These are phyloP conservation scores for Rhynchospora pubera DNA, from an alignment of 176 grass and related monocot genomes.

Conservation along the genomic window DNA sequence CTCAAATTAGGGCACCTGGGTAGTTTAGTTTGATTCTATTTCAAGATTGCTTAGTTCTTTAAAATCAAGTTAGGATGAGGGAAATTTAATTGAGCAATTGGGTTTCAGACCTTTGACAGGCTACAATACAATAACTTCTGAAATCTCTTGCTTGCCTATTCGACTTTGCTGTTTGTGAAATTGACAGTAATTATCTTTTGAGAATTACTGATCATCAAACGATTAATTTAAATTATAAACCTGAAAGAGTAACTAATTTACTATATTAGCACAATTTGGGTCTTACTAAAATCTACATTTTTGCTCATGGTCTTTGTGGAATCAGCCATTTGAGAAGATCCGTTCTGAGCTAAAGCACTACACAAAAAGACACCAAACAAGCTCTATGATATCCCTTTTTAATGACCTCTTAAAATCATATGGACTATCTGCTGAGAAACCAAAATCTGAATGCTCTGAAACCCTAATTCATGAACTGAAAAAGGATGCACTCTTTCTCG, in stretches of 20 bases:
- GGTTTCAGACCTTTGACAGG: not conserved
- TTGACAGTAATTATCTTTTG: not conserved
- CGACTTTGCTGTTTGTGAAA: not conserved
- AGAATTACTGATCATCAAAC: not conserved
- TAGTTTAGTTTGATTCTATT: not conserved
- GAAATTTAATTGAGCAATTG: not conserved
- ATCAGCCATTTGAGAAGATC: conserved; percentile 58
- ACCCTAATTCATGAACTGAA: conserved; percentile 2
- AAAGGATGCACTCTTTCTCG: conserved; percentile 18
- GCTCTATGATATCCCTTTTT: conserved; percentile 29
- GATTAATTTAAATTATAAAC: not conserved
- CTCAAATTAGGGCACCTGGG: not conserved
- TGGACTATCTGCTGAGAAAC: conserved; percentile 30
- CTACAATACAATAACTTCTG: not conserved
- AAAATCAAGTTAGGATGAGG: not conserved
- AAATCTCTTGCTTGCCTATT: not conserved
- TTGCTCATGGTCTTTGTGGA: not conserved
- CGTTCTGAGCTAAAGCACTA: conserved; percentile 62
- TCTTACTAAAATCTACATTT: not conserved
- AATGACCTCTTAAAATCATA: conserved; percentile 48
- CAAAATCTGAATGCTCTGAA: conserved; percentile 28
- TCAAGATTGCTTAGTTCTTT: not conserved
- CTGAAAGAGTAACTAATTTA: not conserved
- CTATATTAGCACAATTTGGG: not conserved
- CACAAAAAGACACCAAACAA: conserved; percentile 40